Conservation (phyloP, 1,139 yeast genomes). For the Scheffersomyces parashehatae region DNA sequence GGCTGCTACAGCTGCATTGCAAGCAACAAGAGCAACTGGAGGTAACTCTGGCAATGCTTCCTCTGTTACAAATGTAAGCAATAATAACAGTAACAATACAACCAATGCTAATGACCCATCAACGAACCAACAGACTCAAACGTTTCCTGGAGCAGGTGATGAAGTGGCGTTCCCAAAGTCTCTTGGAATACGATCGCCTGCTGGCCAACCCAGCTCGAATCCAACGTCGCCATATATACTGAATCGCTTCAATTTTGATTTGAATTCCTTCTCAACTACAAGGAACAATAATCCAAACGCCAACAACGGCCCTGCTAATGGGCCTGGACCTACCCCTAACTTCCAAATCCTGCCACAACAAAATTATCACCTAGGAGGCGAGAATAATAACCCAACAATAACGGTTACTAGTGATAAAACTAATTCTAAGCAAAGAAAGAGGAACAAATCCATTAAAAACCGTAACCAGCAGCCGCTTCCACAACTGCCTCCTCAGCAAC, state of each 20-base stretch:
- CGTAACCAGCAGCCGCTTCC: background rate
- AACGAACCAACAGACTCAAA: too few species aligned
- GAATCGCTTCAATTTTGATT: constrained; percentile 15
- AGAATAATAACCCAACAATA: background rate
- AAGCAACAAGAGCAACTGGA: background rate
- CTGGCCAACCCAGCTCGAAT: constrained; percentile 6
- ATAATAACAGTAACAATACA: background rate
- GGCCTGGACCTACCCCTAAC: background rate
- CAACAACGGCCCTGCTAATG: background rate
- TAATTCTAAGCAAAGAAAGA: background rate
- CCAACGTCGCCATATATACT: constrained; percentile 15
- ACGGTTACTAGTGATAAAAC: background rate
- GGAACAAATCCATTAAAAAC: background rate
- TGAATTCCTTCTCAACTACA: constrained; percentile 9
- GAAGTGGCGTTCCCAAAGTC: background rate
- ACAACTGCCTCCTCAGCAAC: background rate
- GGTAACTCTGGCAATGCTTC: background rate
- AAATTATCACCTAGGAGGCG: background rate
- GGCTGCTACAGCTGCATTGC: background rate
- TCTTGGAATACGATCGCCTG: background rate
- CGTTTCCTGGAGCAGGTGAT: background rate
- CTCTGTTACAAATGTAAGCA: background rate
- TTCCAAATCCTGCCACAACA: background rate
- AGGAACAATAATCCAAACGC: constrained; percentile 3
- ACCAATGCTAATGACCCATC: background rate